Evolutionary conservation across 192 early-diverging fungal species (phyloP).

Genomic region (Coemansia sp.): DNA sequence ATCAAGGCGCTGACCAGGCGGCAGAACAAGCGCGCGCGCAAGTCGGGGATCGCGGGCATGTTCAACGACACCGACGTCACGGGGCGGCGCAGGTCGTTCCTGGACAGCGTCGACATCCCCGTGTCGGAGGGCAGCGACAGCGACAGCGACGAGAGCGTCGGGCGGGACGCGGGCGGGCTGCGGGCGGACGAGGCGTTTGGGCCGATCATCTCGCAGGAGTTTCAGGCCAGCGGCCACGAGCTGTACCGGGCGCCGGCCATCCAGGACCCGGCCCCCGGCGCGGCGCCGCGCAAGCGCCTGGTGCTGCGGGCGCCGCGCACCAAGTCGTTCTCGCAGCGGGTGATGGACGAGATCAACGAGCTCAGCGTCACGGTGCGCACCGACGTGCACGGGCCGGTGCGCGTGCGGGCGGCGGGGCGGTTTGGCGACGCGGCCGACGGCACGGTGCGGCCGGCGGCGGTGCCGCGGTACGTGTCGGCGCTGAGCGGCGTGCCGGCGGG

Average conservation of each 20-base stretch:
- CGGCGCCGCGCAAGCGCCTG: conserved; percentile 30
- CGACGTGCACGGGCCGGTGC: conserved; percentile 30
- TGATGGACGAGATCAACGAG: conserved; percentile 37
- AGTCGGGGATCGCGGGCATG: conserved; percentile 15
- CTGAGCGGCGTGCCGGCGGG: conserved; percentile 45
- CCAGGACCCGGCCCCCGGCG: neutral
- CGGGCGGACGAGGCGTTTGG: conserved; percentile 31
- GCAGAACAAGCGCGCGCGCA: conserved; percentile 39
- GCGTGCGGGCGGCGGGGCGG: conserved; percentile 25
- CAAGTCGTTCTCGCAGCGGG: conserved; percentile 36
- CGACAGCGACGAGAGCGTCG: conserved; percentile 15
- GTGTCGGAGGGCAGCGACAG: conserved; percentile 17
- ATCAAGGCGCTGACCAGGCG: conserved; percentile 41
- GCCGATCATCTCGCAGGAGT: conserved; percentile 39
- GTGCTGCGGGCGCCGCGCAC: conserved; percentile 31
- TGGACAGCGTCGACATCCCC: conserved; percentile 40
- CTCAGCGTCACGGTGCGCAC: conserved; percentile 22
- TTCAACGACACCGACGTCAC: conserved; percentile 13
- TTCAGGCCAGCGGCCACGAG: conserved; percentile 18
- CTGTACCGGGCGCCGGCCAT: neutral
- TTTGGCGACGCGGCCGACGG: conserved; percentile 10
- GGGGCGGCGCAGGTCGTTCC: conserved; percentile 27
- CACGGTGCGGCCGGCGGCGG: conserved; percentile 40
- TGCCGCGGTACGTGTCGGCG: conserved; percentile 49
- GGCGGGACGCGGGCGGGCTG: neutral